These are phyloP conservation scores for Gracilariopsis chorda DNA, from an alignment of 23 red algal species.

Conservation along the genomic window DNA sequence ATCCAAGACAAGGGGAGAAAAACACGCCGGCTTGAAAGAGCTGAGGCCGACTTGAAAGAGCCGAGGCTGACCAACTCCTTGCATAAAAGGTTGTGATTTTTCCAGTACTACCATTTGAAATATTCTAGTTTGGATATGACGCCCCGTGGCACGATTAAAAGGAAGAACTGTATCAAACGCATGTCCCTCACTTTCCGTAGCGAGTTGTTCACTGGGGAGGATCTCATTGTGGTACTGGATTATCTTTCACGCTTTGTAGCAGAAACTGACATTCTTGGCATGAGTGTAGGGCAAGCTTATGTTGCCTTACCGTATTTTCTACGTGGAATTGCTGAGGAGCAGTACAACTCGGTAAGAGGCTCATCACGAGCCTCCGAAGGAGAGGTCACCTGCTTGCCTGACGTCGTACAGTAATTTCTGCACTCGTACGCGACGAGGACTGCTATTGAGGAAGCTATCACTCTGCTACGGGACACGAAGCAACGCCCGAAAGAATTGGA, in stretches of 20 bases:
- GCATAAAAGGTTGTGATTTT: neutral
- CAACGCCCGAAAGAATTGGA: neutral
- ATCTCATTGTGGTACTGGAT: neutral
- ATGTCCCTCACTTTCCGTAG: neutral
- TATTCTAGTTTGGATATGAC: neutral
- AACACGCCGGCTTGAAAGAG: neutral
- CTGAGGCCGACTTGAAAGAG: neutral
- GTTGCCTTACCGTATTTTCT: neutral
- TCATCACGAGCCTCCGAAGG: neutral
- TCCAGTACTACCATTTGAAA: neutral
- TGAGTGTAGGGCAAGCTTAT: neutral
- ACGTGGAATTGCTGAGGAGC: neutral
- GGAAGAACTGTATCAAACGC: neutral
- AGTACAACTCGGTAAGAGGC: neutral
- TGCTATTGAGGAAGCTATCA: neutral
- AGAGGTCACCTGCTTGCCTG: neutral
- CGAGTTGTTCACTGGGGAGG: neutral
- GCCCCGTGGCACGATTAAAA: neutral
- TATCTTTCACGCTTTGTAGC: constrained; percentile 7
- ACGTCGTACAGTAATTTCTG: neutral
- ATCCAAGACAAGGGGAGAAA: neutral
- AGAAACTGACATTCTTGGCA: neutral
- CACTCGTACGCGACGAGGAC: neutral
- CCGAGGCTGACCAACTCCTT: too few relatives aligned
- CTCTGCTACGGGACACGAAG: neutral